These are phyloP conservation scores for Fraxinus dipetala DNA, from an alignment of 305 asterid genomes.

Conservation along the genomic window DNA sequence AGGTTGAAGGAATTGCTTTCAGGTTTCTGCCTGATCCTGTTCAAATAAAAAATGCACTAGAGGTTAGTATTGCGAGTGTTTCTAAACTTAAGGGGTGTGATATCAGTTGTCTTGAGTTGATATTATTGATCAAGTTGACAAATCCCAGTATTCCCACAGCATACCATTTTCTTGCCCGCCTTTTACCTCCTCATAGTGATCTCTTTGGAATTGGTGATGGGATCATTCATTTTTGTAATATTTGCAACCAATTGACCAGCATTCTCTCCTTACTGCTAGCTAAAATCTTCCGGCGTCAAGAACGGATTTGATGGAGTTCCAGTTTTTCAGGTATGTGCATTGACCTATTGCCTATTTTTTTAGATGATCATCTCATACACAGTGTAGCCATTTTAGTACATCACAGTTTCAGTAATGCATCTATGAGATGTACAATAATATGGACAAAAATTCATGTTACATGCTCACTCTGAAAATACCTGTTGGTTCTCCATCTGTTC, in stretches of 20 bases:
- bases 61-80: slow-evolving; percentile 47
- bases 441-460: background rate
- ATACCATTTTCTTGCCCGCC: background rate
- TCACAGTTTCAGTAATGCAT: slow-evolving; percentile 1
- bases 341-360: background rate
- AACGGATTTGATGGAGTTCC: slow-evolving; percentile 96
- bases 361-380: background rate
- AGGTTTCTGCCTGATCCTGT: slow-evolving; percentile 94
- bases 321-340: slow-evolving; percentile 71
- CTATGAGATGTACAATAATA: background rate
- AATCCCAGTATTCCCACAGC: background rate
- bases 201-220: background rate
- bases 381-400: background rate
- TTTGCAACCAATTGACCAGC: slow-evolving; percentile 9
- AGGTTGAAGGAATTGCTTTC: slow-evolving; percentile 97
- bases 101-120: slow-evolving; percentile 16
- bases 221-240: background rate
- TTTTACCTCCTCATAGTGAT: background rate
- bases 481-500: background rate
- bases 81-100: slow-evolving; percentile 7
- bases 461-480: background rate
- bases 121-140: slow-evolving; percentile 1
- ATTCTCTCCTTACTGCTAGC: slow-evolving; percentile 39
- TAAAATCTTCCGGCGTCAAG: slow-evolving; percentile 56
- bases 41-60: slow-evolving; percentile 85